Base-by-base conservation (phyloP, 129 eudicot genomes). In the Solidago caesia region DNA sequence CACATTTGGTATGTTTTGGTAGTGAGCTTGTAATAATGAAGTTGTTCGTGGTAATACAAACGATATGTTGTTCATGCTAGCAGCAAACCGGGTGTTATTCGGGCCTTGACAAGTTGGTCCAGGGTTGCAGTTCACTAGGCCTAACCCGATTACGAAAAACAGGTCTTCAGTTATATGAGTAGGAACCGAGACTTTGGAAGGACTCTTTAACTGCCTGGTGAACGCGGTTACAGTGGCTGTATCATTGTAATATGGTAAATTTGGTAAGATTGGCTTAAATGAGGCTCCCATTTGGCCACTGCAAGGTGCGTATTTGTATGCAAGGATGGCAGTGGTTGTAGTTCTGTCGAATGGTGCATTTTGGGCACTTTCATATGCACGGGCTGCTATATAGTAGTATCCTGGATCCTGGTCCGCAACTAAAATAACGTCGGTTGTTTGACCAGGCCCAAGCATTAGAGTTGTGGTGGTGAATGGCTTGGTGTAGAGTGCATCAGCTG, bases 41-140 rank as follows among this genome's bases (percentile, higher is more conserved):
- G 76, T 46, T 44, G 49, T 79, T 21, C 26, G 74, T 8, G 91
- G 96, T n/a, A 84, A 62, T 3, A 82, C 81, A 48, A 84, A 86
- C 8, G 91, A 84, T 52, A 86, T 73, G 48, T 89, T 88, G 81
- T 85, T 88, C 86, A 88, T 85, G 63, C 88, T 88, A 13, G 94
- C 90, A 2, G 88, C 84, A 14, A 88, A 83, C 1, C 90, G 84
- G 5, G 90, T 88, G 15, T 81, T 81, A 58, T 85, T 88, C 0
- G 91, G 96, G 49, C 89, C 96, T 77, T 86, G 89, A 53, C 96
- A 86, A 12, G 74, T 75, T 7, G 83, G 84, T 12, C 91, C 87
- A n/a, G 91, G 87, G 29, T 69, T 52, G 72, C 91, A 86, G 56
- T 82, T 86, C 10, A 84, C 73, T 5, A 84, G n/a, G 15, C 91